These are phyloP conservation scores for Populus tomentosa DNA, from an alignment of 441 rosid species.

Conservation along the genomic window DNA sequence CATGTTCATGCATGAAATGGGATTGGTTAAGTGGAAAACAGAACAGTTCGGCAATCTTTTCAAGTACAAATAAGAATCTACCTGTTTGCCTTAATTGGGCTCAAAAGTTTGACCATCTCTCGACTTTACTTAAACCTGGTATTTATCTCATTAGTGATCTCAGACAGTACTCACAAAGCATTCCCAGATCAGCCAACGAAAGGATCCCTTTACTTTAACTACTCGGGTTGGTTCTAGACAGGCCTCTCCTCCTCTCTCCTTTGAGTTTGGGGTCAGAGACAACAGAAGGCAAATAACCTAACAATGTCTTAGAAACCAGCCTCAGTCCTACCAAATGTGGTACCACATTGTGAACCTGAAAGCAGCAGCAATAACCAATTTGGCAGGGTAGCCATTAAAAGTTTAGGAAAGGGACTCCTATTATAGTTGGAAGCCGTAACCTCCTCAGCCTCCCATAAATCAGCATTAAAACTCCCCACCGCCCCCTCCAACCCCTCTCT, in stretches of 20 bases:
- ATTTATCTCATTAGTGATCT: background rate
- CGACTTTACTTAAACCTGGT: background rate
- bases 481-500: background rate
- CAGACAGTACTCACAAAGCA: background rate
- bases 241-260: background rate
- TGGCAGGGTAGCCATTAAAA: slow-evolving; percentile 12
- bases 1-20: too few species aligned
- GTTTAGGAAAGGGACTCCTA: slow-evolving; percentile 14
- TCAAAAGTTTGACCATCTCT: background rate
- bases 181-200: background rate
- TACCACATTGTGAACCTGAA: slow-evolving; percentile 12
- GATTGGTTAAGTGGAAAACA: too few species aligned
- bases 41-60: too few species aligned
- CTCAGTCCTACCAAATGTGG: slow-evolving; percentile 23
- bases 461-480: slow-evolving; percentile 11
- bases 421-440: background rate
- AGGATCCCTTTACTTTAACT: background rate
- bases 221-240: background rate
- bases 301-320: slow-evolving; percentile 7
- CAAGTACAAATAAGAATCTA: too few species aligned
- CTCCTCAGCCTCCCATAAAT: slow-evolving; percentile 16
- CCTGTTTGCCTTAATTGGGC: too few species aligned
- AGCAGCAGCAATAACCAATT: slow-evolving; percentile 1
- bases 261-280: background rate
- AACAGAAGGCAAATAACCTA: slow-evolving; percentile 4